These are phyloP conservation scores for Hylodesmum podocarpum DNA, from an alignment of 306 rosid genomes.

Conservation along the genomic window DNA sequence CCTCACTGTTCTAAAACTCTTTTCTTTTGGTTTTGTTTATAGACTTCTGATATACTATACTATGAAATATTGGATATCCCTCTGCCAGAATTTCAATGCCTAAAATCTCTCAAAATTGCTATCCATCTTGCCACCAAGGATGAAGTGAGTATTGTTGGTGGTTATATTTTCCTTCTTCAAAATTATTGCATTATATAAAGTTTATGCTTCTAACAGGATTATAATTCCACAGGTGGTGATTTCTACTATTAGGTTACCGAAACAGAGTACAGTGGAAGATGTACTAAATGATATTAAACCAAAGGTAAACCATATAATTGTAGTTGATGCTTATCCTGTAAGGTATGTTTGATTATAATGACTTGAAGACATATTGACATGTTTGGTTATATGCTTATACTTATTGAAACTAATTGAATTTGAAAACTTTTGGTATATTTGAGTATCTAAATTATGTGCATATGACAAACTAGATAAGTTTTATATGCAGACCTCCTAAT, in stretches of 20 bases:
- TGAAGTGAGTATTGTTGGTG: constrained; percentile 51
- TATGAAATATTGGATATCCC: constrained; percentile 46
- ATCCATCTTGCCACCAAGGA: constrained; percentile 77
- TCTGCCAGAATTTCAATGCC: constrained; percentile 79
- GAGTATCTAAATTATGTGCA: neutral
- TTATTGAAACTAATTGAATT: neutral
- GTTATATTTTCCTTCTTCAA: neutral
- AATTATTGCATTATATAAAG: neutral
- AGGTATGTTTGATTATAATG: neutral
- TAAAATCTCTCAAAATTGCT: constrained; percentile 78
- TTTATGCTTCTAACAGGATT: neutral
- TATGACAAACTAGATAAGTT: neutral
- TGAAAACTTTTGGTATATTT: neutral
- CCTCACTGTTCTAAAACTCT: neutral
- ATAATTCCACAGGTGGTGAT: neutral
- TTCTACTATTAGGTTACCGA: neutral
- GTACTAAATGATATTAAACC: neutral
- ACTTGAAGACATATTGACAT: neutral
- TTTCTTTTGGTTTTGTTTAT: neutral
- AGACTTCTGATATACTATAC: neutral
- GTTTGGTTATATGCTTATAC: neutral
- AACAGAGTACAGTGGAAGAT: neutral
- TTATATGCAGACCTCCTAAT: neutral
- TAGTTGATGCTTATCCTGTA: neutral
- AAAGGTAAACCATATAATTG: neutral